A percentile compares a stretch with the other conserved stretches of the same genome.
These are phyloP conservation scores for Geotrichum phurueaensis DNA, from an alignment of 1,139 yeast species.

Conservation along the genomic window DNA sequence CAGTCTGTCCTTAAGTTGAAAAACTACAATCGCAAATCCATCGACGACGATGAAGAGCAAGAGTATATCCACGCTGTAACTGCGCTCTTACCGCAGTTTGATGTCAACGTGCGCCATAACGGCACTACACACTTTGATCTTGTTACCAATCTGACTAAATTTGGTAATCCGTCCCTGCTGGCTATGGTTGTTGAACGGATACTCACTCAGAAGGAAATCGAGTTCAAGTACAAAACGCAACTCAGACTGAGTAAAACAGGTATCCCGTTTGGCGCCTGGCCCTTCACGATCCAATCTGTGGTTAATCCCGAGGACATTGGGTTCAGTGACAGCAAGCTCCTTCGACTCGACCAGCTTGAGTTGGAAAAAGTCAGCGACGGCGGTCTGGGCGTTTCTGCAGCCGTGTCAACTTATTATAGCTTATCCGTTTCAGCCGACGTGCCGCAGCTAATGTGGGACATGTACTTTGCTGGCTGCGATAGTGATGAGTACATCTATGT, in stretches of 20 bases:
- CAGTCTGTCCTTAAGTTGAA: constrained; percentile 4
- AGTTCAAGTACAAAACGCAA: constrained; percentile 21
- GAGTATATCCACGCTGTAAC: constrained; percentile 22
- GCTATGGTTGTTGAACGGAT: constrained; percentile 23
- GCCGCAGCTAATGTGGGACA: constrained; percentile 23
- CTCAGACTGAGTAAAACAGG: constrained; percentile 22
- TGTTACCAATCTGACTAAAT: constrained; percentile 24
- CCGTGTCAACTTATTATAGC: constrained; percentile 18
- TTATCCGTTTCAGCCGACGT: constrained; percentile 19
- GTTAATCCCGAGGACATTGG: not conserved
- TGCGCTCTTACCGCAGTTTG: constrained; percentile 24
- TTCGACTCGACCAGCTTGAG: not conserved
- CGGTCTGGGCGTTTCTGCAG: constrained; percentile 20
- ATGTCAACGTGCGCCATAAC: constrained; percentile 19
- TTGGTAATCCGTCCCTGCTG: constrained; percentile 25
- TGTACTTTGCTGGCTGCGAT: constrained; percentile 26
- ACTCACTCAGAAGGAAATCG: constrained; percentile 21
- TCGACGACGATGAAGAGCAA: not conserved
- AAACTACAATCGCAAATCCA: not conserved
- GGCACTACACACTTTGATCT: constrained; percentile 23
- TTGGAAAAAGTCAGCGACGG: constrained; percentile 11
- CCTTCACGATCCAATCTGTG: constrained; percentile 19
- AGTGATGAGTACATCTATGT: constrained; percentile 18
- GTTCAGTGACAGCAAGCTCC: not conserved
- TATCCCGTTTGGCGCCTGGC: constrained; percentile 22